Conservation (phyloP, 441 rosid genomes). For the Gossypium davidsonii region DNA sequence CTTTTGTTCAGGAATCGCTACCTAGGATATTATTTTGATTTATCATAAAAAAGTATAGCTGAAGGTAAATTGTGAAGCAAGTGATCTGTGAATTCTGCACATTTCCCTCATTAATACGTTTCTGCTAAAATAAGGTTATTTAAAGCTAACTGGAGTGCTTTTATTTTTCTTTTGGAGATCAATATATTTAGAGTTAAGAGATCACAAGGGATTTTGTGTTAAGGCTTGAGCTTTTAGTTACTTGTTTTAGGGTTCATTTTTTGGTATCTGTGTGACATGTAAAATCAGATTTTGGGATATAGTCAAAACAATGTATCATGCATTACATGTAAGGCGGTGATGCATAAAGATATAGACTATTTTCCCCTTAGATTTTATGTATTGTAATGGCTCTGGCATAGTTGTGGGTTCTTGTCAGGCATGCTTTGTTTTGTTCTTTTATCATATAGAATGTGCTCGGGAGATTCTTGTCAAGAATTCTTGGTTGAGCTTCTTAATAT, state of each 20-base stretch:
- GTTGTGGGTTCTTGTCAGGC: background rate
- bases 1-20: constrained; percentile 66
- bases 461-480: too few species aligned
- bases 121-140: constrained; percentile 44
- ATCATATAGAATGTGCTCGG: background rate
- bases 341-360: constrained; percentile 38
- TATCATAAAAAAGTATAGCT: constrained; percentile 40
- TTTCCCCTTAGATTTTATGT: constrained; percentile 25
- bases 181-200: constrained; percentile 38
- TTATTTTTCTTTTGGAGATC: constrained; percentile 26
- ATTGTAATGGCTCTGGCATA: constrained; percentile 39
- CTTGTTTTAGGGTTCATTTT: constrained; percentile 30
- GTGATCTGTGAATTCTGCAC: constrained; percentile 46
- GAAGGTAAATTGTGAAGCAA: constrained; percentile 49
- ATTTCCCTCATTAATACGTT: constrained; percentile 36
- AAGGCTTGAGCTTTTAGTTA: constrained; percentile 56
- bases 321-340: constrained; percentile 56
- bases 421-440: background rate
- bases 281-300: constrained; percentile 52
- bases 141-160: constrained; percentile 47
- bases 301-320: constrained; percentile 47
- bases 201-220: constrained; percentile 54
- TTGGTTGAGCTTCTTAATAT: too few species aligned
- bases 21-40: constrained; percentile 57
- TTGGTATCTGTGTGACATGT: constrained; percentile 42